Percentiles rank a stretch among this genome's conserved stretches.
Evolutionary conservation across 140 eudicot species (phyloP).

Genomic region (Ambrosia hybrid): DNA sequence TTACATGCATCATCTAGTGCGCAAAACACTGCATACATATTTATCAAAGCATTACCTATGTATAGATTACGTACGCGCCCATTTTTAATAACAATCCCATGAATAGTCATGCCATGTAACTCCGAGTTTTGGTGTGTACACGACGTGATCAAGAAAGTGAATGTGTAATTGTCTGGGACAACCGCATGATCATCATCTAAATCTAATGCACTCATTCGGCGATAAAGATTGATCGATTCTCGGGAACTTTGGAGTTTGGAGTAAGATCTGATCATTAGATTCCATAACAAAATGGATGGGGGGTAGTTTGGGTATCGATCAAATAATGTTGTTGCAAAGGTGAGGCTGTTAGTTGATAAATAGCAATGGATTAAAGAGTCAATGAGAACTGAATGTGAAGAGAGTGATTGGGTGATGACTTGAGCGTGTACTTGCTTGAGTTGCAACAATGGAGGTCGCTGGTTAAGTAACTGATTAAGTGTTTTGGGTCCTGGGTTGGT

Average conservation of each 20-base stretch:
- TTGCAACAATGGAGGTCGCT: conserved; percentile 50
- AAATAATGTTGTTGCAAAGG: conserved; percentile 54
- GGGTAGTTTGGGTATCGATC: conserved; percentile 46
- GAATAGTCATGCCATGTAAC: conserved; percentile 45
- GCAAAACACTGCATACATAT: conserved; percentile 49
- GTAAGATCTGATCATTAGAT: conserved; percentile 63
- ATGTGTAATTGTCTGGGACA: conserved; percentile 60
- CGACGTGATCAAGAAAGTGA: conserved; percentile 67
- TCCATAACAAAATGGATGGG: conserved; percentile 69
- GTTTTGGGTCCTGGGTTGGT: conserved; percentile 24
- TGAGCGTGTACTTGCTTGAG: conserved; percentile 71
- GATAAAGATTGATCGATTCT: conserved; percentile 49
- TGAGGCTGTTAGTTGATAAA: conserved; percentile 40
- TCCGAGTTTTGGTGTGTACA: conserved; percentile 54
- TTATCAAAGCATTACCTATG: conserved; percentile 61
- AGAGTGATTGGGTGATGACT: conserved; percentile 51
- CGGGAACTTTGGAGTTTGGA: conserved; percentile 52
- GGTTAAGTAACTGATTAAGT: conserved; percentile 50
- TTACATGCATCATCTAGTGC: conserved; percentile 41
- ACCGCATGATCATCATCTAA: conserved; percentile 9
- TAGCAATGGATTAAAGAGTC: conserved; percentile 82
- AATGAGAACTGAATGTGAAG: conserved; percentile 32
- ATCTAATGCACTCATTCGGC: conserved; percentile 35
- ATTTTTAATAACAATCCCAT: conserved; percentile 53
- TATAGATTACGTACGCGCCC: conserved; percentile 49